Base-by-base conservation (phyloP, 2,329 filamentous ascomycete genomes). In the Coniochaeta prunicola region DNA sequence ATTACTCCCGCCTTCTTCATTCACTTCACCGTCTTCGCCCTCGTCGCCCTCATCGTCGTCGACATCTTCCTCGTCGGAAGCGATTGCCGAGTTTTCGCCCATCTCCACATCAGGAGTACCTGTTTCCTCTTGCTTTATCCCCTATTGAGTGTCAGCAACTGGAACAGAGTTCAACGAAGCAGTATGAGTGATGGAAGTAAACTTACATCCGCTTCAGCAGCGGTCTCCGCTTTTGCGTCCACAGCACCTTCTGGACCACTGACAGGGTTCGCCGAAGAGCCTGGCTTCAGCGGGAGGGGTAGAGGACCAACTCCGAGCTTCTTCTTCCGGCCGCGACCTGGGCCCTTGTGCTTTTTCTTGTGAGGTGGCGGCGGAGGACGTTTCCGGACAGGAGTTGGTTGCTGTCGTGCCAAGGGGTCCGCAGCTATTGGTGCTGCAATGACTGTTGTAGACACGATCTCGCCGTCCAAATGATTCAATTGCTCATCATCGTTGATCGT, bases 281-380 rank as follows among this genome's bases (percentile, higher is more conserved):
- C 31, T 17, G 53, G 19, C 30, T 55, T 55, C 53, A 28, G 9
- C 1, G 74, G 73, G 13, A 75, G 61, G 17, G 74, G 74, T 65
- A 77, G 28, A 24, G 53, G 30, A 13, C 19, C 28, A 17, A 55
- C 8, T 12, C 53, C 53, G n/a, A 55, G 69, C 70, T 87, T 91
- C 81, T 89, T 92, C 80, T 88, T 93, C 62, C 85, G 82, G 17
- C 90, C 90, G 62, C 91, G 84, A 8, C 91, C 91, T 36, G 89
- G 86, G 0, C 90, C 80, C 71, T 90, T 92, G 54, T 83, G 79
- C 78, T 93, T 96, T 71, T 90, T 87, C 71, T 91, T 92, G 0
- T 90, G 90, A 1, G 89, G 88, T 30, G 90, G 90, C 1, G 89
- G 88, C 30, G 87, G 88, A 0, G 88, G 87, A 61, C 88, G 85